Evolutionary conservation across 805 yeast species (phyloP).

Genomic region (Kluyveromyces wickerhamii): DNA sequence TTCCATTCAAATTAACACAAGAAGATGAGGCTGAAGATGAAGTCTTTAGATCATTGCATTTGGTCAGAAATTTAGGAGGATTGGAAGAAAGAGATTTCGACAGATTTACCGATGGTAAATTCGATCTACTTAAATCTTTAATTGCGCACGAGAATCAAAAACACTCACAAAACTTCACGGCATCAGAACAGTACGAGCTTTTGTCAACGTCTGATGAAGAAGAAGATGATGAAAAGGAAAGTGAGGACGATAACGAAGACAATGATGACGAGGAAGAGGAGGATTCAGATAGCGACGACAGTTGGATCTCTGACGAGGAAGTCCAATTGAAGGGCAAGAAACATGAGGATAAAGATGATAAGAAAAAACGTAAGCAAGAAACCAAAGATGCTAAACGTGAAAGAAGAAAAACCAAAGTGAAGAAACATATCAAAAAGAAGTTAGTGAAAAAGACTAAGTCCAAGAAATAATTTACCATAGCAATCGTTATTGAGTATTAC

Average conservation of each 20-base stretch:
- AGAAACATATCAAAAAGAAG: slow-evolving; percentile 75
- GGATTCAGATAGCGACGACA: slow-evolving; percentile 29
- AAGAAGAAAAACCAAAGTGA: slow-evolving; percentile 73
- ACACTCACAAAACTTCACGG: slow-evolving; percentile 16
- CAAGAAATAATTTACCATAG: slow-evolving; percentile 20
- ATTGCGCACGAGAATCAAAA: slow-evolving; percentile 37
- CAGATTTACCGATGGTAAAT: slow-evolving; percentile 70
- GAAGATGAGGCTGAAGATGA: slow-evolving; percentile 69
- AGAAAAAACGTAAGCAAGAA: slow-evolving; percentile 64
- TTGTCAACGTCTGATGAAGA: slow-evolving; percentile 27
- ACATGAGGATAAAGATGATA: slow-evolving; percentile 68
- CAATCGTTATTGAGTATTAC: background rate
- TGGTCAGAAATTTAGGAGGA: slow-evolving; percentile 73
- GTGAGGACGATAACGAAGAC: slow-evolving; percentile 24
- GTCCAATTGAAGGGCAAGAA: slow-evolving; percentile 60
- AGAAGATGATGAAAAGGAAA: slow-evolving; percentile 22
- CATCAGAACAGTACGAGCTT: slow-evolving; percentile 14
- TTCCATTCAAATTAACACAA: slow-evolving; percentile 50
- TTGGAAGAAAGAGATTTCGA: slow-evolving; percentile 85
- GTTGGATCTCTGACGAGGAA: slow-evolving; percentile 31
- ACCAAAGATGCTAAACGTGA: slow-evolving; percentile 74
- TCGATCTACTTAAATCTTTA: slow-evolving; percentile 64
- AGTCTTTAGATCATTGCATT: slow-evolving; percentile 71
- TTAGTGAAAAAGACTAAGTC: slow-evolving; percentile 49
- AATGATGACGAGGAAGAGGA: slow-evolving; percentile 31